A percentile compares a stretch with the other conserved stretches of the same genome.
These are phyloP conservation scores for Naganishia albida DNA, from an alignment of 1,284 basidiomycete genomes.

Conservation along the genomic window DNA sequence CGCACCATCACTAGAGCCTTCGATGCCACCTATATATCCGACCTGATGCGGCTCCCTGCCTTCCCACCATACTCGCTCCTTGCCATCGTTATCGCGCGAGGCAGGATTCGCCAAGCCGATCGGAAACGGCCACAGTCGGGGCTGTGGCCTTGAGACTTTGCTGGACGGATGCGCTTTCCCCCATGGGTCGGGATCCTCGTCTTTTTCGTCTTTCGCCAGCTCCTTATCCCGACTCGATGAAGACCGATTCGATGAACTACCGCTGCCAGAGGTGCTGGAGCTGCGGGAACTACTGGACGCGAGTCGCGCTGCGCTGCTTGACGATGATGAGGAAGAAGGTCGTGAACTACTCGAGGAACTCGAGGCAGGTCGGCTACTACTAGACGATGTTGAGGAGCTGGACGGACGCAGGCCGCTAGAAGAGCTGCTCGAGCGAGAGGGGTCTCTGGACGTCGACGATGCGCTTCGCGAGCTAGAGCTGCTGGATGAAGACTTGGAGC, in stretches of 20 bases:
- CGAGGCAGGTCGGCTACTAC: background rate
- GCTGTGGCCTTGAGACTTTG: conserved; percentile 9
- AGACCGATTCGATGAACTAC: background rate
- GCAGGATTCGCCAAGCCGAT: conserved; percentile 27
- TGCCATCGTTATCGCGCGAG: background rate
- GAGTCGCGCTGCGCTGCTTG: background rate
- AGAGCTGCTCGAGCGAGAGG: background rate
- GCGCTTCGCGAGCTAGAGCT: conserved; percentile 3
- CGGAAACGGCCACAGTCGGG: conserved; percentile 32
- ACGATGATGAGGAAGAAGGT: conserved; percentile 3
- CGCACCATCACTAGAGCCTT: background rate
- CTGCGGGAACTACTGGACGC: conserved; percentile 5
- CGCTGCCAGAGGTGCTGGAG: background rate
- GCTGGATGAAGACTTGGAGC: conserved; percentile 8
- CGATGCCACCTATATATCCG: conserved; percentile 19
- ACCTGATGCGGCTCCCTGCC: conserved; percentile 24
- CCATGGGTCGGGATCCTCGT: conserved; percentile 24
- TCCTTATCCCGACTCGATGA: background rate
- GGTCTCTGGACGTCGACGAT: conserved; percentile 6
- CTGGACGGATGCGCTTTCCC: conserved; percentile 30
- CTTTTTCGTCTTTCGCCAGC: background rate
- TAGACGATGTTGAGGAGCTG: background rate
- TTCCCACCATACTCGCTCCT: conserved; percentile 32
- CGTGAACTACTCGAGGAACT: background rate
- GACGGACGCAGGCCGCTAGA: conserved; percentile 4